Conservation (phyloP, 2,329 filamentous ascomycete species). For the Fusarium buxicola region DNA sequence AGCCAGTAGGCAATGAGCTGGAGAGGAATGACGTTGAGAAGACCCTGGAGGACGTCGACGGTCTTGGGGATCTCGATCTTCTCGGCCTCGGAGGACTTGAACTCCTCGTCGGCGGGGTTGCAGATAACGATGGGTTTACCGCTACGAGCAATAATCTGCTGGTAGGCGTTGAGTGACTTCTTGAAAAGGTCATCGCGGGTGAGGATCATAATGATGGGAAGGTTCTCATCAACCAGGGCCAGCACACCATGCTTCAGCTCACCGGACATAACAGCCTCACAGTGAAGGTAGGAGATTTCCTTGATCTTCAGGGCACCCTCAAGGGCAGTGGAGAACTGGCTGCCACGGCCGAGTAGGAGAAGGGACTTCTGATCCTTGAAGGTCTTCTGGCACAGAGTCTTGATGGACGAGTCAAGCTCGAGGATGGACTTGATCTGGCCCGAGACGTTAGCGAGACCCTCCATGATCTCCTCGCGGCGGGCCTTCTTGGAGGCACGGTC, state of each 20-base stretch:
- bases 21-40: conserved; percentile 96
- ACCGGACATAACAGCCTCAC: conserved; percentile 99
- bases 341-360: conserved; percentile 91
- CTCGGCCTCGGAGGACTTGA: conserved; percentile 87
- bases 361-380: conserved; percentile 99
- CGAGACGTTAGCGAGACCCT: conserved; percentile 87
- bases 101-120: conserved; percentile 90
- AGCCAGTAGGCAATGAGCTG: conserved; percentile 99
- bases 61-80: conserved; percentile 98
- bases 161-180: conserved; percentile 99
- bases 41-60: conserved; percentile 93
- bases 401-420: conserved; percentile 92
- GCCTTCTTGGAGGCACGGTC: conserved; percentile 95
- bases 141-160: conserved; percentile 96
- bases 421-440: conserved; percentile 93
- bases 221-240: conserved; percentile 96
- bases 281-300: conserved; percentile 99
- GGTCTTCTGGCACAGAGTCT: conserved; percentile 89
- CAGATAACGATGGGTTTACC: conserved; percentile 99
- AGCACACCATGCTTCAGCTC: conserved; percentile 99
- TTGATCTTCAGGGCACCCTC: conserved; percentile 99
- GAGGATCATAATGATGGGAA: conserved; percentile 99
- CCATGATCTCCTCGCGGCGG: conserved; percentile 95
- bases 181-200: conserved; percentile 96
- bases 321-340: conserved; percentile 95